A percentile compares a stretch with the other conserved stretches of the same genome.
Conservation (phyloP, 2,329 filamentous ascomycete species). For the Aspergillus glaucus region DNA sequence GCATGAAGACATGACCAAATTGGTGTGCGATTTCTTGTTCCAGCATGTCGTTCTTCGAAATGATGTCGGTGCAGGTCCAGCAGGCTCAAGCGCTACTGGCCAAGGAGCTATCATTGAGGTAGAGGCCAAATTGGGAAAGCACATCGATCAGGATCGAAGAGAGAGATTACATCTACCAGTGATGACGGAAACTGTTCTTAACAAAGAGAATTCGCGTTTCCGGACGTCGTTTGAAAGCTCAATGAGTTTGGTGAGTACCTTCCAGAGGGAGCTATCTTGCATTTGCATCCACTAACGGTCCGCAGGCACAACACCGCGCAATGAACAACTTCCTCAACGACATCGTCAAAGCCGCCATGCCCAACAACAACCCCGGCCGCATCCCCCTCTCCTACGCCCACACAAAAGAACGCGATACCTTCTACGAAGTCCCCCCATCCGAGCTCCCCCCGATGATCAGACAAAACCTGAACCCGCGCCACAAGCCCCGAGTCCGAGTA, state of each 20-base stretch:
- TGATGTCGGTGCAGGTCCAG: constrained; percentile 52
- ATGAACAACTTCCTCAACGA: constrained; percentile 84
- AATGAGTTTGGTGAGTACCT: constrained; percentile 71
- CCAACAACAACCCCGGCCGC: constrained; percentile 28
- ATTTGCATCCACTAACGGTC: background rate
- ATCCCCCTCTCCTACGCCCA: constrained; percentile 67
- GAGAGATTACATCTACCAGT: constrained; percentile 63
- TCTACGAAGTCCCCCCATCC: constrained; percentile 65
- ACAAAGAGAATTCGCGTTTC: constrained; percentile 45
- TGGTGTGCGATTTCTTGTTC: constrained; percentile 77
- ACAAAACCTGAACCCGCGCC: constrained; percentile 53
- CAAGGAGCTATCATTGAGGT: constrained; percentile 76
- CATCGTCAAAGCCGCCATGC: constrained; percentile 49
- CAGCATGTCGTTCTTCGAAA: constrained; percentile 60
- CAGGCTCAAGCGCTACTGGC: constrained; percentile 52
- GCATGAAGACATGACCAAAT: constrained; percentile 66
- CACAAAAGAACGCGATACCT: constrained; percentile 73
- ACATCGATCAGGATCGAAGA: constrained; percentile 67
- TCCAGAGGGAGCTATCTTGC: background rate
- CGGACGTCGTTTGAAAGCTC: constrained; percentile 71
- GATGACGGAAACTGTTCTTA: constrained; percentile 63
- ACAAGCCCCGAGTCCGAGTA: constrained; percentile 62
- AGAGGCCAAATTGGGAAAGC: constrained; percentile 83
- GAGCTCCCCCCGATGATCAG: constrained; percentile 60
- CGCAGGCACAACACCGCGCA: constrained; percentile 67